Conservation (phyloP, 2,329 filamentous ascomycete species). For the Pseudopyricularia javanii region DNA sequence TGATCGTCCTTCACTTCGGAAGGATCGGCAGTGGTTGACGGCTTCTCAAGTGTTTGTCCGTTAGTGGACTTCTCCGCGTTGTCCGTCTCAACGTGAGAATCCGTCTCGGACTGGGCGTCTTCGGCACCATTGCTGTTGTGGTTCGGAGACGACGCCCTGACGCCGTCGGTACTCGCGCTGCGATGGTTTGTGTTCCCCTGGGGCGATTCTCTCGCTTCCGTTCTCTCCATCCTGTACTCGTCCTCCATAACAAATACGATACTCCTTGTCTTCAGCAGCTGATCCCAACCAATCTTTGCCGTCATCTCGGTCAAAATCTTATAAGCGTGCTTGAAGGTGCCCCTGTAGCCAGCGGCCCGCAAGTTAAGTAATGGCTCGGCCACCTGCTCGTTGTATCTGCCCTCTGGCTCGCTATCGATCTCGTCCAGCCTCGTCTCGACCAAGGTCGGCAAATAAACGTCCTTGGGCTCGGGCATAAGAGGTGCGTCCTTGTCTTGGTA, state of each 20-base stretch:
- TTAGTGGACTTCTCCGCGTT: slow-evolving; percentile 15
- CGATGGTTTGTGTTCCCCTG: slow-evolving; percentile 24
- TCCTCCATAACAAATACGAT: slow-evolving; percentile 99
- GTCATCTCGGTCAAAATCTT: slow-evolving; percentile 90
- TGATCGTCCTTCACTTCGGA: slow-evolving; percentile 61
- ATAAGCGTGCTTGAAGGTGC: slow-evolving; percentile 93
- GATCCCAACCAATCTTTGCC: slow-evolving; percentile 94
- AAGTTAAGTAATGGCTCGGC: slow-evolving; percentile 78
- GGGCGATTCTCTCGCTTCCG: slow-evolving; percentile 32
- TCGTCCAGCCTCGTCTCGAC: slow-evolving; percentile 87
- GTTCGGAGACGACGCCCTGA: slow-evolving; percentile 55
- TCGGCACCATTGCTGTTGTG: slow-evolving; percentile 36
- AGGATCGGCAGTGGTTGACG: slow-evolving; percentile 65
- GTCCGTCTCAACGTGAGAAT: slow-evolving; percentile 11
- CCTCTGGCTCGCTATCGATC: slow-evolving; percentile 82
- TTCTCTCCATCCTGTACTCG: slow-evolving; percentile 85
- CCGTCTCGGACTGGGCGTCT: slow-evolving; percentile 11
- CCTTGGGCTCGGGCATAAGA: slow-evolving; percentile 82
- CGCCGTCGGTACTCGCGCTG: slow-evolving; percentile 67
- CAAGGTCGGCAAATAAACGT: slow-evolving; percentile 76
- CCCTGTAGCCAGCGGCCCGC: slow-evolving; percentile 80
- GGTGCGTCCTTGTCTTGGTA: slow-evolving; percentile 98
- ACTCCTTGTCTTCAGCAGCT: slow-evolving; percentile 85
- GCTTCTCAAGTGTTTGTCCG: slow-evolving; percentile 53
- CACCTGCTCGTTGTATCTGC: slow-evolving; percentile 71